Conservation (phyloP, 2,329 filamentous ascomycete species). For the Trichoderma arundinaceum region DNA sequence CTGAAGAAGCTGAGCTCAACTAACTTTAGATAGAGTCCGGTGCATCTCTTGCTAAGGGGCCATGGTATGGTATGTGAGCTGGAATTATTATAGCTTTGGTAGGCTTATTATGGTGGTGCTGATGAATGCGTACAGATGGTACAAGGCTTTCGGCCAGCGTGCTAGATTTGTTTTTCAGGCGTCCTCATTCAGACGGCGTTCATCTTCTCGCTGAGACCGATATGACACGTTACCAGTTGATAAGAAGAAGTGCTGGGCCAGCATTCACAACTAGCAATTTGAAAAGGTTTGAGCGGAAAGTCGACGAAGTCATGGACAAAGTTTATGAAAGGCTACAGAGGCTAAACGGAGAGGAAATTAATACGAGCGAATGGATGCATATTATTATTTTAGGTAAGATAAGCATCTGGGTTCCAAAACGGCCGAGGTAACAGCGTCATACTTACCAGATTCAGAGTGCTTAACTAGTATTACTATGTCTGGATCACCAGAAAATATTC, state of each 20-base stretch:
- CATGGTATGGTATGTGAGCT: background rate
- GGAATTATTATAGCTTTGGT: background rate
- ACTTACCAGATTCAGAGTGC: background rate
- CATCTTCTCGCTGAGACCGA: background rate
- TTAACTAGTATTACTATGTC: background rate
- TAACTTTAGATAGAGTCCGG: background rate
- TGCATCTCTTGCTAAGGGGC: background rate
- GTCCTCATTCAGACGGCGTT: background rate
- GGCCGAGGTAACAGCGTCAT: background rate
- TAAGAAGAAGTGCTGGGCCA: background rate
- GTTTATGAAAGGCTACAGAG: background rate
- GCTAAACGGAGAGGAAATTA: background rate
- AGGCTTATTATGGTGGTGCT: background rate
- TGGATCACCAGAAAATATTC: background rate
- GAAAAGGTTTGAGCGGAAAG: background rate
- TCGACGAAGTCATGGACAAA: background rate
- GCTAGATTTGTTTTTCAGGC: background rate
- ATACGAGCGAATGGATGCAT: background rate
- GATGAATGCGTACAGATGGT: background rate
- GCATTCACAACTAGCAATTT: background rate
- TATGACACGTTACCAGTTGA: background rate
- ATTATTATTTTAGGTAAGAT: background rate
- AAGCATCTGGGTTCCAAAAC: background rate
- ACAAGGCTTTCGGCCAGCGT: background rate
- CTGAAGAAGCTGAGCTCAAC: background rate